Conservation (phyloP, 257 asterid species). For the Capsicum chinense region DNA sequence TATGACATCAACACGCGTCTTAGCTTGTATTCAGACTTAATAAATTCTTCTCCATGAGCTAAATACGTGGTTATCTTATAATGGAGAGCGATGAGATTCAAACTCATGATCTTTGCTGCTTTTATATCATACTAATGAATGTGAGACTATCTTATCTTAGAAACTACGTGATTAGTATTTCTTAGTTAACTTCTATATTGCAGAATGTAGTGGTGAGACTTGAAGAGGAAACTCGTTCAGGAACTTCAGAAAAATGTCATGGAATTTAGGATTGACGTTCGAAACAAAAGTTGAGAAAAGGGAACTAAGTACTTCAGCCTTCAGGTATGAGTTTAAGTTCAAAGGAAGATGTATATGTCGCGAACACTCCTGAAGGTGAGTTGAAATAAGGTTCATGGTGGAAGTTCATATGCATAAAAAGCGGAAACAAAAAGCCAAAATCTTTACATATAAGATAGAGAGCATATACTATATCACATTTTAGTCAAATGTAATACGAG, state of each 20-base stretch:
- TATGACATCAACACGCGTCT: not conserved
- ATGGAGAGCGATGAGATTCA: not conserved
- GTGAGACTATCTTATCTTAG: not conserved
- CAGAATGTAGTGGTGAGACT: not conserved
- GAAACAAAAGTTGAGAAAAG: slow-evolving; percentile 20
- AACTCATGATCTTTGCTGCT: not conserved
- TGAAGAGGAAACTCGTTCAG: slow-evolving; percentile 6
- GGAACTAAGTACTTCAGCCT: slow-evolving; percentile 1
- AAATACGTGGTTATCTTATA: not conserved
- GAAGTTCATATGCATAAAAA: no score
- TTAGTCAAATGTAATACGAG: not conserved
- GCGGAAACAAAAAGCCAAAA: not conserved
- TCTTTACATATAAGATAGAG: not conserved
- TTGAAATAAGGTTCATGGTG: no score
- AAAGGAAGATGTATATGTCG: not conserved
- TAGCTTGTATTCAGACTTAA: not conserved
- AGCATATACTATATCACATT: not conserved
- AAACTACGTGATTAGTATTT: not conserved
- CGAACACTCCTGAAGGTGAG: not conserved
- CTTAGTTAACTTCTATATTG: not conserved
- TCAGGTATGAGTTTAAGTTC: slow-evolving; percentile 20
- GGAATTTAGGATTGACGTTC: slow-evolving; percentile 25
- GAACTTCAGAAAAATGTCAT: not conserved
- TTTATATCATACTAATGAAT: not conserved
- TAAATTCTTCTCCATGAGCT: not conserved